Base-by-base conservation (phyloP, 2,329 filamentous ascomycete genomes). In the Cladosporium velox region DNA sequence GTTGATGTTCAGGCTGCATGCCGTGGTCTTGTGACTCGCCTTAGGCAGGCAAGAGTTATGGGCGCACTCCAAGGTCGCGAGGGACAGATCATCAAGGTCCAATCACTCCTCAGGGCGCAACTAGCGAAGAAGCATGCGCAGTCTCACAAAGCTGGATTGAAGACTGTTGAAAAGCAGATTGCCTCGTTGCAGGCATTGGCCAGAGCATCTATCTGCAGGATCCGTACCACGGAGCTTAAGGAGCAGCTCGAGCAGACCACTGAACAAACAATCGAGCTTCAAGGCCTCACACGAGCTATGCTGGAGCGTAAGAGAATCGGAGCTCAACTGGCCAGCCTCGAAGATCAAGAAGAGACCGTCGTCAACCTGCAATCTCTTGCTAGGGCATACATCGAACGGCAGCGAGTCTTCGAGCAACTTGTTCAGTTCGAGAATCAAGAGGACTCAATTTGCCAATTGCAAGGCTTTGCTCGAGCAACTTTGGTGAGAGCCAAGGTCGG, bases 401-500 rank as follows among this genome's bases (percentile, higher is more conserved):
- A 88, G 67, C 78, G 85, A 55, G 86, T 90, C 41, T 79, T 81
- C 58, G 81, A 84, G 2, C 83, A 94, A 54, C 84, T 96, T 15
- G 86, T 89, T 18, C 85, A 91, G 51, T 86, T 98, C 30, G 82
- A 88, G 61, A 87, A 88, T 1, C 87, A 91, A 71, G 87, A 90
- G 44, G 82, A 87, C 0, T 86, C 88, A 67, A 86, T 93, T 47
- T 80, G 87, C 28, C 81, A 88, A 35, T 82, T 97, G 2, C 95
- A 99, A 78, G 88, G 88, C 32, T 80, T 93, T 8, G 84, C 88
- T 35, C 87, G 94, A 67, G 93, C 92, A 1, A 91, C 96, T 85
- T 84, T 96, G 69, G 82, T 91, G 49, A 88, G 95, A 57, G 86
- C 87, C 58, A 84, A 90, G 30, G 85, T 98, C 59, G 92, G 91